These are phyloP conservation scores for Blastomyces parvus DNA, from an alignment of 2,329 filamentous ascomycete species.

Conservation along the genomic window DNA sequence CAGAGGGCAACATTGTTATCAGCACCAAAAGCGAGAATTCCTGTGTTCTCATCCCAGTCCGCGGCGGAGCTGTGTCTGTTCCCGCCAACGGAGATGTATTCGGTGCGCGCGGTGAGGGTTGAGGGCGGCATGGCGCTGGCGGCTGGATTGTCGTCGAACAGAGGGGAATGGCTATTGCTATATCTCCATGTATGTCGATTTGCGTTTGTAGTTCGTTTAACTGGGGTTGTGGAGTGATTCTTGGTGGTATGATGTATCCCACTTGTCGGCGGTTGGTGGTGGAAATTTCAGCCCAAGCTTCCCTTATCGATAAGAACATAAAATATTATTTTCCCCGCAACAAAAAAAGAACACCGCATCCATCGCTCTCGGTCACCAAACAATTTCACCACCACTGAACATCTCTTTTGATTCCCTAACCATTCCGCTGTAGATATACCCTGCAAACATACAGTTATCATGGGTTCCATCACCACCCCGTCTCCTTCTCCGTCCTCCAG, in stretches of 20 bases:
- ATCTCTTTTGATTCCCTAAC: not conserved
- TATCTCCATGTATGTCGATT: not conserved
- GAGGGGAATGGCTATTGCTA: not conserved
- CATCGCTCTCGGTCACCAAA: not conserved
- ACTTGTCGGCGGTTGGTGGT: not conserved
- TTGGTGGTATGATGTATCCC: too few relatives aligned
- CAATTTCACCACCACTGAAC: not conserved
- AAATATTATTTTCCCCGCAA: not conserved
- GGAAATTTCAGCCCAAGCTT: conserved; percentile 17
- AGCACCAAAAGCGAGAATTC: conserved; percentile 76
- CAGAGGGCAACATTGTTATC: conserved; percentile 84
- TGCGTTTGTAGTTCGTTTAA: not conserved
- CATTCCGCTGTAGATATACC: not conserved
- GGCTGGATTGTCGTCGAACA: not conserved
- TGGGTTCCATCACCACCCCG: not conserved
- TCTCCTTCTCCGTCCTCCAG: conserved; percentile 3
- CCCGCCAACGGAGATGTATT: conserved; percentile 66
- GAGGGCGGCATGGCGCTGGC: not conserved
- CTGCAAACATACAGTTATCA: not conserved
- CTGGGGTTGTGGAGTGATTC: not conserved
- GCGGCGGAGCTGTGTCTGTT: conserved; percentile 84
- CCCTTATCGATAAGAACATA: conserved; percentile 34
- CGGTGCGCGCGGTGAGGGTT: conserved; percentile 18
- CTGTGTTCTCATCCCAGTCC: conserved; percentile 66
- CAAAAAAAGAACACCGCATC: not conserved